phyloP scores from a whole-genome alignment of 352 stramenopile species.

The Phytophthora foliorum region DNA sequence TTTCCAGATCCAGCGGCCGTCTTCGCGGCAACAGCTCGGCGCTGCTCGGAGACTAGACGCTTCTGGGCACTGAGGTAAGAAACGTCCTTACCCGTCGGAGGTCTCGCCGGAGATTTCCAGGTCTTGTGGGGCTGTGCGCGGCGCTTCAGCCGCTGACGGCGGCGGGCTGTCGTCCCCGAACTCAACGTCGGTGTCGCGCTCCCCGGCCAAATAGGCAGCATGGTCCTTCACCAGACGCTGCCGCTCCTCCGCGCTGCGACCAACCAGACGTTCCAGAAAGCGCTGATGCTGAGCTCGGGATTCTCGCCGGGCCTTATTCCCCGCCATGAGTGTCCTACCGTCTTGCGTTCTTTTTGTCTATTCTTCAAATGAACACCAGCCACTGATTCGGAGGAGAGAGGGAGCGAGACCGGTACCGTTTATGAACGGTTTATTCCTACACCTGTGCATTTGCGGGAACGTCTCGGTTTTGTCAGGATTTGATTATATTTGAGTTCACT shows the following conservation, averaged over 20 bases:
- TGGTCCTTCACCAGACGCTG: not conserved
- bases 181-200: not conserved
- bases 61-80: not conserved
- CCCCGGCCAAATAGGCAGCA: not conserved
- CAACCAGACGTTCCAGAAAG: constrained; percentile 1
- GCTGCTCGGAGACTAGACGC: not conserved
- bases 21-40: not conserved
- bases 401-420: too few species aligned
- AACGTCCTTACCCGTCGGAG: constrained; percentile 2
- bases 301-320: not conserved
- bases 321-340: not conserved
- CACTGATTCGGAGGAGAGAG: not conserved
- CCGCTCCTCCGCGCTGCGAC: not conserved
- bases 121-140: not conserved
- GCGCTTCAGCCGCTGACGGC: not conserved
- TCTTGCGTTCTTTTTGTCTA: not conserved
- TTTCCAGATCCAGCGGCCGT: constrained; percentile 2
- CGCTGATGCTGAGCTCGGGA: not conserved
- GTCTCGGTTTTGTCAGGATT: constrained; percentile 9
- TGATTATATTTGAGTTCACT: constrained; percentile 13
- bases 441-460: constrained; percentile 14
- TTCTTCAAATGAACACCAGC: constrained; percentile 6
- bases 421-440: not conserved
- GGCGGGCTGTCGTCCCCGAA: not conserved
- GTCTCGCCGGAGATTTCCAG: not conserved